These are phyloP conservation scores for Glycine latifolia DNA, from an alignment of 306 rosid species.

Conservation along the genomic window DNA sequence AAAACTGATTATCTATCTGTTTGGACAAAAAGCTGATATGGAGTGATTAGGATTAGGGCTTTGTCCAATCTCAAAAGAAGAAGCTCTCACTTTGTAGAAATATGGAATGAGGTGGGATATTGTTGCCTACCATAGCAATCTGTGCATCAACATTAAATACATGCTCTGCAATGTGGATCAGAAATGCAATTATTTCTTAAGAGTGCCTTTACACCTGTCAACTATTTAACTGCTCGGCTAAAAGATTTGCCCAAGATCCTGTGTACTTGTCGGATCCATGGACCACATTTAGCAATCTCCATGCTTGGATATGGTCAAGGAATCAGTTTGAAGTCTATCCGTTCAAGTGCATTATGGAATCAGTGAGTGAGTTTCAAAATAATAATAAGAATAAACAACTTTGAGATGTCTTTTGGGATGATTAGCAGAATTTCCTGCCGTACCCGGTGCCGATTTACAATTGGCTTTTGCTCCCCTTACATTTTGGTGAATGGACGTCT, in stretches of 20 bases:
- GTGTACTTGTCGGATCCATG: conserved; percentile 13
- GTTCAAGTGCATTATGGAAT: conserved; percentile 18
- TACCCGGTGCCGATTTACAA: not conserved
- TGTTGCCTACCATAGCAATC: conserved; percentile 10
- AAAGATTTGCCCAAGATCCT: conserved; percentile 16
- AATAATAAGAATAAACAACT: not conserved
- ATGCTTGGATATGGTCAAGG: conserved; percentile 33
- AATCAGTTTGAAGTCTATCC: conserved; percentile 31
- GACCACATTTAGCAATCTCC: conserved; percentile 30
- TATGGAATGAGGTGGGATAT: not conserved
- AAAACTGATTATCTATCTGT: not conserved
- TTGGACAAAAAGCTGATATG: not conserved
- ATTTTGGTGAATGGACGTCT: not conserved
- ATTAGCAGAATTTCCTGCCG: not conserved
- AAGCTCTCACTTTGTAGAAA: not conserved
- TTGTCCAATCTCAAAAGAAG: not conserved
- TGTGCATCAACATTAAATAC: conserved; percentile 1
- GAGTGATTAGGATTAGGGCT: not conserved
- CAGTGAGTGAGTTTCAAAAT: conserved; percentile 19
- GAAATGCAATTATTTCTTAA: conserved; percentile 10
- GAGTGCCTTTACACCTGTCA: conserved; percentile 23
- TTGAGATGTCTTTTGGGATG: conserved; percentile 15
- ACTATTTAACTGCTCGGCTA: conserved; percentile 9
- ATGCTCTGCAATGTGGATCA: conserved; percentile 9
- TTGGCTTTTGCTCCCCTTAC: conserved; percentile 9